Base-by-base conservation (phyloP, 2,329 filamentous ascomycete genomes). In the Pezicula rhizophila region DNA sequence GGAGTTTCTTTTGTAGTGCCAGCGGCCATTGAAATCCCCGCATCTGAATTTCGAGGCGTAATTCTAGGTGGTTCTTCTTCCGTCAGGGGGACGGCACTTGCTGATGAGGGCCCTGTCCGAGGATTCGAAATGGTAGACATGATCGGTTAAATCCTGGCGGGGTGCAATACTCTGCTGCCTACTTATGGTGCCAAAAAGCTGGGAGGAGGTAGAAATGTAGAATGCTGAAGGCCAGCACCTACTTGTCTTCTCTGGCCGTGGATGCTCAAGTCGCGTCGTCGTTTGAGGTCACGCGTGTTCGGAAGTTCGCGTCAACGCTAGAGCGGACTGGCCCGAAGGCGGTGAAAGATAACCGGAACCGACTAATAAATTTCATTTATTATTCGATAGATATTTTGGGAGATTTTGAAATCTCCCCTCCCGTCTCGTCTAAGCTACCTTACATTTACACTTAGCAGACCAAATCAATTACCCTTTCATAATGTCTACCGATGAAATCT, bases 11-110 rank as follows among this genome's bases (percentile, higher is more conserved):
- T 59, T n/a, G 53, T 18, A 17, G 46, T 39, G 7, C 39, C 34
- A 26, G 46, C 38, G 28, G 25, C 44, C 20, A 47, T 46, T 17
- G 48, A 44, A 12, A 52, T 48, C 18, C 58, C 52, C 20, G 44
- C 49, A 15, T 56, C 51, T 8, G 59, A 60, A 38, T 59, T 60
- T 25, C 55, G 53, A 38, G 60, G 58, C 20, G 56, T 61, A 39
- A 55, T 56, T 42, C 52, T 53, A 7, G 50, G 45, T 47, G 48
- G 52, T 31, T 31, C 8, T 12, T 31, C 5, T 54, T 44, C 47
- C 12, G 46, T 33, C 46, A 42, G 15, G 26, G 43, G 37, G 15
- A 25, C 37, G 23, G 25, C 42, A 33, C 15, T 43, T 6, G 41
- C 33, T 31, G 17, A 18, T 31, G 17, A 18, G 23, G 10, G 11